Base-by-base conservation (phyloP, 371 early-diverging fungal genomes). In the Mucor piriformis region DNA sequence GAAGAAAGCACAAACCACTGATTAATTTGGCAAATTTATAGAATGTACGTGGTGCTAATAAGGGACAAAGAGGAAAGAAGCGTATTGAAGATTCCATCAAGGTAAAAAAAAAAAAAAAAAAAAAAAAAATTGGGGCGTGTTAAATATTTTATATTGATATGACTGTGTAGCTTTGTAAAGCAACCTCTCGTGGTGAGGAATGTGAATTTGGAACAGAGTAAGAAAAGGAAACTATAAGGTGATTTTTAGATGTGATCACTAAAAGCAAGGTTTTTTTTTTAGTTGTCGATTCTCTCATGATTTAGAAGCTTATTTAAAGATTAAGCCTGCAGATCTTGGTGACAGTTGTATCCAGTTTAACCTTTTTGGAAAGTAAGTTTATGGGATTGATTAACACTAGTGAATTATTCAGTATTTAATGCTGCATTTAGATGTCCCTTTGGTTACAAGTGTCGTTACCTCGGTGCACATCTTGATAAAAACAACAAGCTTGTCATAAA, bases 361-460 rank as follows among this genome's bases (percentile, higher is more conserved):
- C 3, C 50, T 74, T 12, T 88, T 70, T 61, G 97, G 97, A 60
- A 68, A 73, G 93, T 85, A 81, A 47, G 73, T 83, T 46, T 20
- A 21, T 21, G 3, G 6, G 10, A 11, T 5, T 20, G 16, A 27
- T 23, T 18, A 21, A 24, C 3, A 34, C 2, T 15, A 20, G 18
- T 27, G 13, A 11, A 12, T n/a, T 37, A 8, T 24, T 13, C 3
- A 16, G 6, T 6, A 6, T 29, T 29, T 29, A 29, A 8, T 29
- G 29, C 29, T 8, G 29, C n/a, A 21, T 3, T 15, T 49, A 62
- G 55, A 33, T 88, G 87, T 57, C 74, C 69, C 5, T 77, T 77
- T 61, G 92, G 95, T 4, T 72, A 91, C 50, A 87, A 85, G 50
- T 96, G 97, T 75, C 79, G 96, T 13, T 95, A 64, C 63, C 74